Conservation (phyloP, 148 eudicot species). For the Pouteria glomerata region DNA sequence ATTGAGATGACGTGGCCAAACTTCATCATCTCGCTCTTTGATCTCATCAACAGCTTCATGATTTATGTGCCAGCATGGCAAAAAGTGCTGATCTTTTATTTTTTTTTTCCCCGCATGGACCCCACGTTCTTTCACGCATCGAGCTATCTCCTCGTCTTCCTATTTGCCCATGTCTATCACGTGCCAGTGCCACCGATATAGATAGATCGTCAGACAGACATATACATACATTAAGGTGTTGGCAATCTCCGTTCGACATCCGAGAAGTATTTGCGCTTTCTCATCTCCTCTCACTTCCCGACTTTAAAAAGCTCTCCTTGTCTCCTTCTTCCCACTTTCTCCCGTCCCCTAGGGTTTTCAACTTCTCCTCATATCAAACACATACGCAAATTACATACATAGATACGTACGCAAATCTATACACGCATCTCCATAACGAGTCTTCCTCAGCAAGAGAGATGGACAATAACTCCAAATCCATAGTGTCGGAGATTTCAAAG, state of each 20-base stretch:
- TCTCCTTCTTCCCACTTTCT: background rate
- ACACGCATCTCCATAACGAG: background rate
- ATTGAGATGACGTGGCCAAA: too few relatives aligned
- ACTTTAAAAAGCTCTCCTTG: background rate
- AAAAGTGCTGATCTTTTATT: slow-evolving; percentile 2
- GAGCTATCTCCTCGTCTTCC: background rate
- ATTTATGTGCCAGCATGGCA: slow-evolving; percentile 12
- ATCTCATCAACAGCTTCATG: too few relatives aligned
- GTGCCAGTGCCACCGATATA: background rate
- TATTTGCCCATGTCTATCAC: too few relatives aligned
- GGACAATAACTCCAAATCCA: background rate
- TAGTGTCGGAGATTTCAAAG: background rate
- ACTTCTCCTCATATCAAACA: background rate
- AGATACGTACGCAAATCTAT: background rate
- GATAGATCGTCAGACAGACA: too few relatives aligned
- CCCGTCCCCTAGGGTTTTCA: background rate
- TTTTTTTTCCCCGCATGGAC: too few relatives aligned
- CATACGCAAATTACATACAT: background rate
- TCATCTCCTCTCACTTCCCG: background rate
- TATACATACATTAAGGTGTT: too few relatives aligned
- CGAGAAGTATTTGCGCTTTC: background rate
- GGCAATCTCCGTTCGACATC: too few relatives aligned
- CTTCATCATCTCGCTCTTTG: too few relatives aligned
- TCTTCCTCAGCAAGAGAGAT: background rate
- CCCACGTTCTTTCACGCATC: background rate